Evolutionary conservation across 164 flowering plant genomes (phyloP).

Genomic region (Macadamia integrifolia): DNA sequence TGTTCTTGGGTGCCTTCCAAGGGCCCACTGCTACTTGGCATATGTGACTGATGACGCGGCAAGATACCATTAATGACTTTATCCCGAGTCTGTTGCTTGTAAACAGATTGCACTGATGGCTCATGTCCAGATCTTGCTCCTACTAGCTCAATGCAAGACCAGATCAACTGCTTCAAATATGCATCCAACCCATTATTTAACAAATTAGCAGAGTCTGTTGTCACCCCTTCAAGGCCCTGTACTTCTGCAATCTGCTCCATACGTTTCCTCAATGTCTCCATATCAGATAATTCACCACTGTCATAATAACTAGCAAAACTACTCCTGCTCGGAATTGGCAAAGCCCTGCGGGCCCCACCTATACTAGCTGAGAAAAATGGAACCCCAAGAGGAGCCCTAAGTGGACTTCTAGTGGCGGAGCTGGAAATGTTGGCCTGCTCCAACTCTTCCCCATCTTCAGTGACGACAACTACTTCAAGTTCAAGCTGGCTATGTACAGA

Average conservation of each 20-base stretch:
- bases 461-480: constrained; percentile 15
- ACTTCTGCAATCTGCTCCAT: constrained; percentile 84
- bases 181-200: constrained; percentile 72
- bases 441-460: constrained; percentile 48
- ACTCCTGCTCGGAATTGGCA: constrained; percentile 34
- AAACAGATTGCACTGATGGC: constrained; percentile 26
- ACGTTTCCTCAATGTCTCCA: constrained; percentile 57
- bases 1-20: constrained; percentile 42
- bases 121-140: constrained; percentile 53
- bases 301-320: constrained; percentile 35
- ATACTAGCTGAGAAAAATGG: constrained; percentile 71
- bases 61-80: constrained; percentile 66
- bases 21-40: constrained; percentile 38
- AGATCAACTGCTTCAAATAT: constrained; percentile 74
- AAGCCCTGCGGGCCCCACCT: constrained; percentile 72
- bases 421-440: constrained; percentile 27
- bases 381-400: constrained; percentile 85
- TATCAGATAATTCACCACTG: constrained; percentile 54
- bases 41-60: constrained; percentile 57
- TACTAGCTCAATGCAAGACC: constrained; percentile 69
- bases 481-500: constrained; percentile 39
- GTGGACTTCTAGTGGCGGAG: constrained; percentile 42
- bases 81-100: constrained; percentile 49
- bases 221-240: constrained; percentile 78
- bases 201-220: constrained; percentile 69